Percentiles rank a stretch among this genome's conserved stretches.
These are phyloP conservation scores for Pyricularia sp. DNA, from an alignment of 2,329 filamentous ascomycete genomes.

Conservation along the genomic window DNA sequence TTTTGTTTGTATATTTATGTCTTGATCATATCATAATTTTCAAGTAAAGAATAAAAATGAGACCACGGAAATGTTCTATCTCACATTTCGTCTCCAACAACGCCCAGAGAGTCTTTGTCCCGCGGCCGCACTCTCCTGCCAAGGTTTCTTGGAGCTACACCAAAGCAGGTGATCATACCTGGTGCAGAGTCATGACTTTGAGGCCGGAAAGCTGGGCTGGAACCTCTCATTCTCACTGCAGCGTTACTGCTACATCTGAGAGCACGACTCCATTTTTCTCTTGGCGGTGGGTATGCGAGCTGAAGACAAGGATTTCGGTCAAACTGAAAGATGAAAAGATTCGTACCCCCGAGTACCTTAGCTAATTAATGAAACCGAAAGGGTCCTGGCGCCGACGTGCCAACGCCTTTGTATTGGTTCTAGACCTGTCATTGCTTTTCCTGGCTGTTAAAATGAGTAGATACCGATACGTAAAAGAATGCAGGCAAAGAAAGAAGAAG, in stretches of 20 bases:
- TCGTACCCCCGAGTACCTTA: too few relatives aligned
- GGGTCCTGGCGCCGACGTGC: too few relatives aligned
- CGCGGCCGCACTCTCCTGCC: not conserved
- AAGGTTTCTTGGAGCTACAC: not conserved
- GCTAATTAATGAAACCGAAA: too few relatives aligned
- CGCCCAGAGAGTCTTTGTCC: not conserved
- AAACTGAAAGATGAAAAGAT: too few relatives aligned
- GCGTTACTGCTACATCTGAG: not conserved
- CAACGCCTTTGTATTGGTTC: not conserved
- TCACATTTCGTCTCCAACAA: too few relatives aligned
- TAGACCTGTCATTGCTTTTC: too few relatives aligned
- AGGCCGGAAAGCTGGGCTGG: not conserved
- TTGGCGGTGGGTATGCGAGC: not conserved
- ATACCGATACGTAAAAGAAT: too few relatives aligned
- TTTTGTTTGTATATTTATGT: not conserved
- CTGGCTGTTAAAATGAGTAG: too few relatives aligned
- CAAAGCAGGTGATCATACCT: not conserved
- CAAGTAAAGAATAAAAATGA: too few relatives aligned
- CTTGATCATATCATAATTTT: not conserved
- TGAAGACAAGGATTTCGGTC: not conserved
- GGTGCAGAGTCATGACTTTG: not conserved
- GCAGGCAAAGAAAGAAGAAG: too few relatives aligned
- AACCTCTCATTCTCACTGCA: not conserved
- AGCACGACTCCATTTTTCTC: not conserved
- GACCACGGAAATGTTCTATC: too few relatives aligned